phyloP scores from a whole-genome alignment of 306 rosid genomes.

The Glycine latifolia region DNA sequence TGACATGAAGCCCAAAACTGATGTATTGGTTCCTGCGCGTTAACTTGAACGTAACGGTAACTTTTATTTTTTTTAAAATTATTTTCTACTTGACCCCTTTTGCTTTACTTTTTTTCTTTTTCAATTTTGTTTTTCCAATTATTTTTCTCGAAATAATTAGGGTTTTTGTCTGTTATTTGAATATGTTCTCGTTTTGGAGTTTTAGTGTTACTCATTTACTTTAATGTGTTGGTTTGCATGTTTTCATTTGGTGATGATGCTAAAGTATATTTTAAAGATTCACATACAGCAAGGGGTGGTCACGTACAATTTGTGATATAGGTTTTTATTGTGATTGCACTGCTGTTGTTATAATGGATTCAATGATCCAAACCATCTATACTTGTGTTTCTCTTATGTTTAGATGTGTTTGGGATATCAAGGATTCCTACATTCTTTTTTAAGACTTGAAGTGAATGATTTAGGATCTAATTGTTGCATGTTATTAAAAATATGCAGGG shows the following conservation, averaged over 20 bases:
- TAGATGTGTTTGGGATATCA: conserved; percentile 21
- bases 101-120: neutral
- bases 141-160: neutral
- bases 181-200: conserved; percentile 24
- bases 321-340: conserved; percentile 14
- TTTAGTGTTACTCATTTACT: neutral
- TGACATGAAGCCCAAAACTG: neutral
- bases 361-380: too few species aligned
- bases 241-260: neutral
- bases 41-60: neutral
- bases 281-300: neutral
- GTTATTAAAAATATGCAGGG: conserved; percentile 46
- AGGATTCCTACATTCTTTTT: conserved; percentile 1
- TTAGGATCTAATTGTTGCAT: conserved; percentile 38
- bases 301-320: neutral
- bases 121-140: neutral
- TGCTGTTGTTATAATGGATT: neutral
- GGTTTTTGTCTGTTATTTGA: conserved; percentile 39
- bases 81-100: neutral
- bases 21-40: conserved; percentile 12
- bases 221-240: too few species aligned
- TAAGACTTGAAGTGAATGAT: neutral
- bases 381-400: neutral
- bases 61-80: neutral
- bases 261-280: conserved; percentile 1